Evolutionary conservation across 345 rosid genomes (phyloP).

Genomic region (Syzygium grande): DNA sequence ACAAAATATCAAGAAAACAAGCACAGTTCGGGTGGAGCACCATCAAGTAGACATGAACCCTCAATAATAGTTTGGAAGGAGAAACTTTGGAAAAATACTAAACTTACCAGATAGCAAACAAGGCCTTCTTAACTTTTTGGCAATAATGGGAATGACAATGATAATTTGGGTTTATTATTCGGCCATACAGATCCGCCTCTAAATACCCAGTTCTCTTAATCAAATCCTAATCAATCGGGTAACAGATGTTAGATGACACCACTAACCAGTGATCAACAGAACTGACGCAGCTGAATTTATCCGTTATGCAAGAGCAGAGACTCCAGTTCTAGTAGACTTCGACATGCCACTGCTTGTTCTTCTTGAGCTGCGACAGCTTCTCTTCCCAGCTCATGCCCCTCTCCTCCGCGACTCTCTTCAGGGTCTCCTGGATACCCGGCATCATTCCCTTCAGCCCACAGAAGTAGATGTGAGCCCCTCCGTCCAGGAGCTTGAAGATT

Average conservation of each 20-base stretch:
- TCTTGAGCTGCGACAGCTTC: slow-evolving; percentile 93
- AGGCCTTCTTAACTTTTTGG: not conserved
- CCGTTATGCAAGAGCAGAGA: not conserved
- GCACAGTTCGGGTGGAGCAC: not conserved
- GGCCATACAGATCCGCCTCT: not conserved
- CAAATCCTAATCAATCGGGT: not conserved
- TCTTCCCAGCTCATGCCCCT: slow-evolving; percentile 91
- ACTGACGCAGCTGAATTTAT: not conserved
- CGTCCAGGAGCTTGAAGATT: slow-evolving; percentile 80
- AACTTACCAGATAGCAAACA: not conserved
- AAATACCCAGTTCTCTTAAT: not conserved
- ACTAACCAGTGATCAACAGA: not conserved
- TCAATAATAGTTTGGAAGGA: too few relatives aligned
- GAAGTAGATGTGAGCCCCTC: slow-evolving; percentile 93
- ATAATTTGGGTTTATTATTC: not conserved
- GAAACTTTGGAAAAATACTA: not conserved
- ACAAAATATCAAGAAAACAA: not conserved
- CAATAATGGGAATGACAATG: not conserved
- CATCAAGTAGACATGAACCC: not conserved
- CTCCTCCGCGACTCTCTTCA: slow-evolving; percentile 78
- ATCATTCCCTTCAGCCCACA: slow-evolving; percentile 99
- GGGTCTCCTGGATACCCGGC: slow-evolving; percentile 95
- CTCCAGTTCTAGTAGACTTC: slow-evolving; percentile 58
- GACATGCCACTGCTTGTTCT: slow-evolving; percentile 99
- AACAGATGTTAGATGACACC: not conserved